Base-by-base conservation (phyloP, 441 rosid genomes). In the Raphanus hybrid region DNA sequence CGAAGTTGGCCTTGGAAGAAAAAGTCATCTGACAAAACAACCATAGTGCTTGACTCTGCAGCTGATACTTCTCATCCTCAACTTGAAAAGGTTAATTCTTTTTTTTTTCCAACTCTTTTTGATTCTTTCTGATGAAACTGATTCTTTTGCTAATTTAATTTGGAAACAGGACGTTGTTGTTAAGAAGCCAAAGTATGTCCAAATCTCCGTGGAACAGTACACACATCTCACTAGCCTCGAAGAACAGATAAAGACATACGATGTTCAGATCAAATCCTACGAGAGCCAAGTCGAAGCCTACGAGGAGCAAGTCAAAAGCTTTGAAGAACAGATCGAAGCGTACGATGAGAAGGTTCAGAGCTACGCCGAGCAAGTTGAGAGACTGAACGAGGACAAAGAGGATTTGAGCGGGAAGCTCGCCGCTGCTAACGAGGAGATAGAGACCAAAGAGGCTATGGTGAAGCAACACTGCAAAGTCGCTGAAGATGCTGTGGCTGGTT, bases 1-100 rank as follows among this genome's bases (percentile, higher is more conserved):
- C 88, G 95, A 80, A 87, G 96, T 54, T 95, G 99, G 98, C 99
- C 97, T 4, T 92, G 98, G 99, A 95, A 92, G 94, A 92, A 88
- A 77, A 95, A 91, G 77, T 83, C 94, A 55, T 89, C 97, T 26
- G 97, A 94, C 39, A 91, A 86, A 72, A 84, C 88, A 20, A 82
- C 78, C 0, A 74, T 84, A 20, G 84, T 86, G 8, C 72, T 86
- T 37, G 86, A 82, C 35, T 82, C 76, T 75, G 80, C 76, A 2
- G 79, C 76, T 80, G 75, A 69, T 69, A 15, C 79, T 64, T 75
- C 81, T 70, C 87, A 78, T 61, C 74, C 93, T 72, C 91, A 76
- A 70, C 77, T 64, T 70, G 90, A 88, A 64, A 89, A 85, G 94
- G 98, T 84, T 14, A 75, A 0, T 6, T 2, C n/a, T 27, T 26